Evolutionary conservation across 805 yeast species (phyloP).

Genomic region (Clavispora santaluciae): DNA sequence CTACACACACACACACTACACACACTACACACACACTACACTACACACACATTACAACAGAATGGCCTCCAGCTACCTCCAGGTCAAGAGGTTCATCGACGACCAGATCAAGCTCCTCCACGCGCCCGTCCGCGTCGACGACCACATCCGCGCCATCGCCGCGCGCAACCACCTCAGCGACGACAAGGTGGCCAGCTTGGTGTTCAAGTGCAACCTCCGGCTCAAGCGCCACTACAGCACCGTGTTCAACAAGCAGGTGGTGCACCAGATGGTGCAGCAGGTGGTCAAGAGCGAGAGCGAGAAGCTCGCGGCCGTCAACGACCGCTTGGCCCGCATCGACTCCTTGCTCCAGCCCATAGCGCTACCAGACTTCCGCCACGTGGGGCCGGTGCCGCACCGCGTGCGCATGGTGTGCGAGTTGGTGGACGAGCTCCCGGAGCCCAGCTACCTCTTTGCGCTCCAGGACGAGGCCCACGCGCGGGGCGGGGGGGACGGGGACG

Average conservation of each 20-base stretch:
- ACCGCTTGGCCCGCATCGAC: slow-evolving; percentile 19
- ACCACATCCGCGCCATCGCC: slow-evolving; percentile 13
- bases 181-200: slow-evolving; percentile 12
- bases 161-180: slow-evolving; percentile 7
- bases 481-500: too few relatives aligned
- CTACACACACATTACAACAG: background rate
- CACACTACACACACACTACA: too few relatives aligned
- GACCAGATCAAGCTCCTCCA: slow-evolving; percentile 24
- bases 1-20: background rate
- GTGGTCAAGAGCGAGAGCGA: slow-evolving; percentile 28
- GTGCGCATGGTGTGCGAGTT: slow-evolving; percentile 21
- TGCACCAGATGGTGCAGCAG: slow-evolving; percentile 34
- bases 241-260: slow-evolving; percentile 26
- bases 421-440: slow-evolving; percentile 30
- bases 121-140: slow-evolving; percentile 22
- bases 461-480: slow-evolving; percentile 6
- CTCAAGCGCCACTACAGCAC: slow-evolving; percentile 25
- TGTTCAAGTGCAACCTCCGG: slow-evolving; percentile 21
- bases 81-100: slow-evolving; percentile 32
- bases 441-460: slow-evolving; percentile 23
- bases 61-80: slow-evolving; percentile 18
- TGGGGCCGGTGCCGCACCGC: slow-evolving; percentile 11
- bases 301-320: slow-evolving; percentile 24
- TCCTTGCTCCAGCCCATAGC: slow-evolving; percentile 23
- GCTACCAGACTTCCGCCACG: slow-evolving; percentile 18